phyloP scores from a whole-genome alignment of 352 stramenopile species.

The Aphanomyces euteiches region DNA sequence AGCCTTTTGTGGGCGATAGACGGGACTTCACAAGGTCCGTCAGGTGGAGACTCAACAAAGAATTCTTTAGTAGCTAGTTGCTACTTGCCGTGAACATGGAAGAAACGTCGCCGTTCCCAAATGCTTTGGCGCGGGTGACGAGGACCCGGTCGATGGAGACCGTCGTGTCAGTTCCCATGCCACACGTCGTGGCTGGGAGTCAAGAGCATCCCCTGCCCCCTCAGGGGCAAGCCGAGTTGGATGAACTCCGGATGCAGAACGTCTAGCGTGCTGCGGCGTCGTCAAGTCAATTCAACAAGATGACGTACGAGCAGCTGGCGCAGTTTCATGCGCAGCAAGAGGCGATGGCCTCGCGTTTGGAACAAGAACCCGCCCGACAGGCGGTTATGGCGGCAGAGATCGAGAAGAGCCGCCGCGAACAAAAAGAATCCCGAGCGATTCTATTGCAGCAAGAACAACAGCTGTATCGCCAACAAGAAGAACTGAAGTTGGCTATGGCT shows the following conservation, averaged over 20 bases:
- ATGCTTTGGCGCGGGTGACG: background rate
- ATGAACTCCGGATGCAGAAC: constrained; percentile 8
- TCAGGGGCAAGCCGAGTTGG: background rate
- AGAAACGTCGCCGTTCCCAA: background rate
- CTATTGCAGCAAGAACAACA: background rate
- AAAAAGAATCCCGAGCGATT: constrained; percentile 3
- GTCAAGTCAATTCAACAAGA: no score
- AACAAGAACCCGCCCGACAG: constrained; percentile 1
- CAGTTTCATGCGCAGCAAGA: no score
- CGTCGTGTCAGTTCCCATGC: background rate
- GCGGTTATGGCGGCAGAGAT: background rate
- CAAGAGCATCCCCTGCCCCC: background rate
- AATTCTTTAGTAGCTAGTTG: background rate
- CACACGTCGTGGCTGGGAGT: background rate
- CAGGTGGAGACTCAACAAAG: background rate
- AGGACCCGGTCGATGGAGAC: constrained; percentile 11
- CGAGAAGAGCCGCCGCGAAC: constrained; percentile 6
- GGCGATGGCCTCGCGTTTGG: background rate
- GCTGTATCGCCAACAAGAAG: background rate
- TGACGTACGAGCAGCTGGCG: no score
- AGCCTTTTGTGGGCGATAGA: background rate
- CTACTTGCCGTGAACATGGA: constrained; percentile 13
- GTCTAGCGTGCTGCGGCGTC: no score
- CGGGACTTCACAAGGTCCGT: no score
- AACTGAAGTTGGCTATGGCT: constrained; percentile 5